These are phyloP conservation scores for Phlebopus sp. DNA, from an alignment of 1,284 basidiomycete genomes.

Conservation along the genomic window DNA sequence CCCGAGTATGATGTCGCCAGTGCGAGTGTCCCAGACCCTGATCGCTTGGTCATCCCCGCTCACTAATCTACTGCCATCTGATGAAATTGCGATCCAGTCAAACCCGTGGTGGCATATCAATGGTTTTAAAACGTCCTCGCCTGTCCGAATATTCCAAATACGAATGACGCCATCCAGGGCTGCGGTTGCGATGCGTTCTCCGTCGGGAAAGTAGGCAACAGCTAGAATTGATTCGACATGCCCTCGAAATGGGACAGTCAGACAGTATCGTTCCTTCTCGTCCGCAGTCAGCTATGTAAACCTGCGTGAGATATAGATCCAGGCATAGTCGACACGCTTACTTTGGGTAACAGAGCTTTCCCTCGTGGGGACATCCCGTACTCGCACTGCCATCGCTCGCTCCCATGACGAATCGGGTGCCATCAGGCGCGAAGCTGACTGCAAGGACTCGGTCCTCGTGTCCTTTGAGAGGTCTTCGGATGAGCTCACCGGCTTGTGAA, in stretches of 20 bases:
- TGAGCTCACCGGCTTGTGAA: too few relatives aligned
- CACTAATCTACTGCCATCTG: slow-evolving; percentile 41
- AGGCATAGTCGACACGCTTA: background rate
- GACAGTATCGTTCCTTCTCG: background rate
- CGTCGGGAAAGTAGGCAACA: slow-evolving; percentile 57
- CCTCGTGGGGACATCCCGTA: background rate
- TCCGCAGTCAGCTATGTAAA: background rate
- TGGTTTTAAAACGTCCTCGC: background rate
- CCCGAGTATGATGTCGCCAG: too few relatives aligned
- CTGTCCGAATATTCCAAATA: slow-evolving; percentile 45
- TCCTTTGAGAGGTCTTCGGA: too few relatives aligned
- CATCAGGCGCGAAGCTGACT: slow-evolving; percentile 10
- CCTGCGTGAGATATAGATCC: background rate
- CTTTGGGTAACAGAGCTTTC: background rate
- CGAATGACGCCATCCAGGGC: too few relatives aligned
- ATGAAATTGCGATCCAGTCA: slow-evolving; percentile 55
- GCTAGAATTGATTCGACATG: slow-evolving; percentile 39
- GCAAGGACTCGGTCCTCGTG: background rate
- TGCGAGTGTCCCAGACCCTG: too few relatives aligned
- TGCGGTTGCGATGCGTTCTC: slow-evolving; percentile 56
- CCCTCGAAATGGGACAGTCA: background rate
- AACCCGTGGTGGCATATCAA: slow-evolving; percentile 2
- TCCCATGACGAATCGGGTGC: slow-evolving; percentile 3
- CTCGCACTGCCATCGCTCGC: slow-evolving; percentile 1
- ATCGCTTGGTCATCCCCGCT: too few relatives aligned